A percentile compares a stretch with the other conserved stretches of the same genome.
Conservation (phyloP, 2,329 filamentous ascomycete genomes). For the Cladosporium velox region DNA sequence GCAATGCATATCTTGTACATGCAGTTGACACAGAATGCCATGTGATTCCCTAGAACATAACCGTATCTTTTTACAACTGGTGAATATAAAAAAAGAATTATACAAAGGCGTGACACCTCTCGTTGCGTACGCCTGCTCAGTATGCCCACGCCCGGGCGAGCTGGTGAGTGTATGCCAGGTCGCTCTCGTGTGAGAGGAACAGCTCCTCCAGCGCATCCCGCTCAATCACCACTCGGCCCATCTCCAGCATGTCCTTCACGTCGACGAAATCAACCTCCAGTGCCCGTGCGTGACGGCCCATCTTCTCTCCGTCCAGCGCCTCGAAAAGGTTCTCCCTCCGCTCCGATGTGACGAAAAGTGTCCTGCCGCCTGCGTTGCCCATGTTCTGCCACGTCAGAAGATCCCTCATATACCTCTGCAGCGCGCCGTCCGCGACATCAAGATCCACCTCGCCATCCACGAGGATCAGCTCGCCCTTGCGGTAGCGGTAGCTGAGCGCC, state of each 20-base stretch:
- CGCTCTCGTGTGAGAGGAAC: conserved; percentile 70
- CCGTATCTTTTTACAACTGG: conserved; percentile 1
- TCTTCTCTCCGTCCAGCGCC: conserved; percentile 63
- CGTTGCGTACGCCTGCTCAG: neutral
- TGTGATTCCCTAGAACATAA: conserved; percentile 2
- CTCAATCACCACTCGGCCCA: conserved; percentile 84
- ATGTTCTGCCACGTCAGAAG: conserved; percentile 72
- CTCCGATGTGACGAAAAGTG: conserved; percentile 70
- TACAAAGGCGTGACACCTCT: neutral
- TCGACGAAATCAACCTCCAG: conserved; percentile 78
- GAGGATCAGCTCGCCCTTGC: conserved; percentile 81
- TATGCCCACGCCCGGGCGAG: neutral
- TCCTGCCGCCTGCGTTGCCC: conserved; percentile 67
- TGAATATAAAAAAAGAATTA: neutral
- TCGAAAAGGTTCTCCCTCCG: conserved; percentile 64
- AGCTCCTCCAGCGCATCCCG: conserved; percentile 74
- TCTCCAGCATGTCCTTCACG: conserved; percentile 90
- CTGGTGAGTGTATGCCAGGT: conserved; percentile 41
- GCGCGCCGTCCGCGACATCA: conserved; percentile 48
- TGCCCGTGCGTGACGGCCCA: conserved; percentile 66
- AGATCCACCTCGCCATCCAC: conserved; percentile 74
- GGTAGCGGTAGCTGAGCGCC: conserved; percentile 87
- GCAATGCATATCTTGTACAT: neutral
- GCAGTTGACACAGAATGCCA: neutral
- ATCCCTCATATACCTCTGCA: conserved; percentile 62